Percentiles rank a stretch among this genome's conserved stretches.
phyloP scores from a whole-genome alignment of 371 early-diverging fungal species.

The Saksenaea oblongispora region DNA sequence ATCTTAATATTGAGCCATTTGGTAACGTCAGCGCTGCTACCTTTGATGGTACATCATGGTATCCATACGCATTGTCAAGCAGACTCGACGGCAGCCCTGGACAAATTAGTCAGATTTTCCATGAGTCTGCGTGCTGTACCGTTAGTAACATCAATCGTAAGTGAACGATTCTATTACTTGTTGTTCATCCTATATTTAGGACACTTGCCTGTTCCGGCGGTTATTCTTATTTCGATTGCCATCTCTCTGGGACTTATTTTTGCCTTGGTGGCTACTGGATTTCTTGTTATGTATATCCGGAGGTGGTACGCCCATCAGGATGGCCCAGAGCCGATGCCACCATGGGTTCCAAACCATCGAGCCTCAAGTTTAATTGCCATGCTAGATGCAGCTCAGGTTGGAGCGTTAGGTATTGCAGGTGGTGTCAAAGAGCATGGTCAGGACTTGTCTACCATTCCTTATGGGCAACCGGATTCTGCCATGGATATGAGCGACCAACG shows the following conservation, averaged over 20 bases:
- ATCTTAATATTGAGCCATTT: slow-evolving; percentile 38
- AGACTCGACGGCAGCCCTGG: slow-evolving; percentile 30
- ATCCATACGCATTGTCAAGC: slow-evolving; percentile 59
- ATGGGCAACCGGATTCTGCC: not conserved
- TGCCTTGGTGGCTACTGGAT: slow-evolving; percentile 50
- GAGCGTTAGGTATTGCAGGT: slow-evolving; percentile 20
- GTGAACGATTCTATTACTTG: not conserved
- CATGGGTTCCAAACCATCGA: slow-evolving; percentile 23
- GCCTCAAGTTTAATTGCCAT: slow-evolving; percentile 28
- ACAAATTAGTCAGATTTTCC: slow-evolving; percentile 23
- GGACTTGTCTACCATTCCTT: not conserved
- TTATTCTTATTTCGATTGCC: slow-evolving; percentile 73
- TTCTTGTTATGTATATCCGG: slow-evolving; percentile 36
- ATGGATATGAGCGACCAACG: not conserved
- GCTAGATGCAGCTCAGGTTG: slow-evolving; percentile 30
- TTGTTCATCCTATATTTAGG: slow-evolving; percentile 13
- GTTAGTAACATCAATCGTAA: slow-evolving; percentile 27
- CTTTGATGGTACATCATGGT: slow-evolving; percentile 65
- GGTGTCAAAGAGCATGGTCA: slow-evolving; percentile 2
- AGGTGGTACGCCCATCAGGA: slow-evolving; percentile 22
- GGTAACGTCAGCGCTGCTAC: slow-evolving; percentile 62
- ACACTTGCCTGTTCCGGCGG: slow-evolving; percentile 59
- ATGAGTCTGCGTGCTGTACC: slow-evolving; percentile 27
- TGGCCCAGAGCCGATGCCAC: slow-evolving; percentile 33
- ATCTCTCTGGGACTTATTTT: slow-evolving; percentile 71